Evolutionary conservation across 169 alveolate species (phyloP).

Genomic region (Cryptosporidium ryanae): DNA sequence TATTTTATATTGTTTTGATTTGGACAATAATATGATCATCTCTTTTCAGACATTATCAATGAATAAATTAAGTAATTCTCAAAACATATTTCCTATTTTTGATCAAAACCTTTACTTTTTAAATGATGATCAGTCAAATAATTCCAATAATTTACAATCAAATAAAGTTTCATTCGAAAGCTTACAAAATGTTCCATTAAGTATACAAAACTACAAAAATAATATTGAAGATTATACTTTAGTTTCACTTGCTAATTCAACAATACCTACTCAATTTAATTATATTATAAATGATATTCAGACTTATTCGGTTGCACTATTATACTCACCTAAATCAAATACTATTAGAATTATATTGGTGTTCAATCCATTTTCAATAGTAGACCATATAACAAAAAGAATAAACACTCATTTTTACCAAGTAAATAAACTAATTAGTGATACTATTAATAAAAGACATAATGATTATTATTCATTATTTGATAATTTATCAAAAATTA

Average conservation of each 20-base stretch:
- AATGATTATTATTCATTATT: not conserved
- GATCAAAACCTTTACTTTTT: conserved; percentile 1
- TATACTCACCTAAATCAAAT: conserved; percentile 6
- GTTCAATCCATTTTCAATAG: conserved; percentile 35
- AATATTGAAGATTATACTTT: conserved; percentile 18
- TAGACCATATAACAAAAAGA: conserved; percentile 33
- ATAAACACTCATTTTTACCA: conserved; percentile 1
- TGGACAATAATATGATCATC: not conserved
- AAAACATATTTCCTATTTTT: conserved; percentile 31
- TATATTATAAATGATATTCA: not conserved
- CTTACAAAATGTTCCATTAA: conserved; percentile 48
- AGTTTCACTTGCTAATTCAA: conserved; percentile 9
- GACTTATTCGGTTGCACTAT: conserved; percentile 10
- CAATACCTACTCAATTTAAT: conserved; percentile 31
- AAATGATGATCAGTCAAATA: not conserved
- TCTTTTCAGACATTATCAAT: conserved; percentile 7
- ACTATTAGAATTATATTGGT: conserved; percentile 49
- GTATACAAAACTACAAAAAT: conserved; percentile 22
- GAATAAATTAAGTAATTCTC: conserved; percentile 4
- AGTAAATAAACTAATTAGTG: not conserved
- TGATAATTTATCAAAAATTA: not conserved
- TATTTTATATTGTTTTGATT: conserved; percentile 3
- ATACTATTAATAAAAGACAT: not conserved
- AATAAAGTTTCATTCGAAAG: conserved; percentile 21
- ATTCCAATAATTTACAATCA: not conserved